Base-by-base conservation (phyloP, 2,329 filamentous ascomycete genomes). In the Parastagonospora nodorum region DNA sequence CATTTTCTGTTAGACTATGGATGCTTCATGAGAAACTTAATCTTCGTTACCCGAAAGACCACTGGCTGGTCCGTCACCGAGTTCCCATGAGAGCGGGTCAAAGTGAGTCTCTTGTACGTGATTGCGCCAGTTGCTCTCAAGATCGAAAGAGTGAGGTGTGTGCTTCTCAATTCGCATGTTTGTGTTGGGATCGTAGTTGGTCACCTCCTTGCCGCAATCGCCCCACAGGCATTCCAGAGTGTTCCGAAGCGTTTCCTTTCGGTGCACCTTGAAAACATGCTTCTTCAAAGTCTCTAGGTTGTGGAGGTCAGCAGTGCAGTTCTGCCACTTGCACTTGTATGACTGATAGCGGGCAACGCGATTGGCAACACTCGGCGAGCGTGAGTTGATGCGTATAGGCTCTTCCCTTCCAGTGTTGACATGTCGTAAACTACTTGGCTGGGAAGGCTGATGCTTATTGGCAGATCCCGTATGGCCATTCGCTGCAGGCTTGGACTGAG, bases 271-370 rank as follows among this genome's bases (percentile, higher is more conserved):
- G 44, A 76, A 64, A 5, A 86, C 69, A 64, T 88, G 86, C 50
- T 82, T 82, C 53, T 80, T 79, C 5, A 88, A 71, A 0, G 81
- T 83, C 8, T 81, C 78, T 11, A 87, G 67, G 57, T 87, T 88
- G 67, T 88, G 85, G 5, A 88, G 72, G 55, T 85, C 78, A 0
- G 82, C 79, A 3, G 70, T 68, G 64, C 86, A 88, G 1, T 72
- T 68, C 44, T 78, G 69, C 85, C 85, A 88, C 36, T 74, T 67
- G 68, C 86, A 88, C 47, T 77, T 75, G 64, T 79, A 88, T 5
- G 82, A 76, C 42, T 75, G 72, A 50, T 75, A 78, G 28, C 66
- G 63, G 0, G 68, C 67, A 33, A 69, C 56, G n/a, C 49, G 56
- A 31, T 57, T 55, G 7, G 58, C 50, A 29, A 63, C 51, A 46